Evolutionary conservation across 805 yeast species (phyloP), one percentile per base, ranked within the genome.

Genomic region (Starmerella kuoi): DNA sequence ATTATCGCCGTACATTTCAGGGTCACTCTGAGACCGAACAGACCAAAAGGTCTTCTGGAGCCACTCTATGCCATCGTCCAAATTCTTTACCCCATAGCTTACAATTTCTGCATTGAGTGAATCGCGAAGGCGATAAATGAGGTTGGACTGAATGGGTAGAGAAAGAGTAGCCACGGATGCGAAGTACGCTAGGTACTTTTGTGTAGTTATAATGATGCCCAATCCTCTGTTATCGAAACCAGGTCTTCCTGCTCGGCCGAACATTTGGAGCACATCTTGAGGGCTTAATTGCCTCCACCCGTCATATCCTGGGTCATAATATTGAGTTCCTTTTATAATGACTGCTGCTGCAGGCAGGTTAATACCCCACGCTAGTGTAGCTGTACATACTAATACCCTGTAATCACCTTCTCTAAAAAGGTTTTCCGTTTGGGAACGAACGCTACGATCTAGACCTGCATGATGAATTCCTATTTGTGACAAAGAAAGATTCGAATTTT

Each of bases 311-410:
- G 99, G 96, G 4, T 91, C 80, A 55, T 93, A 91, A 0, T 86
- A 77, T 55, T 84, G 94, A 0, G 98, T 88, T 0, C 97, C 97
- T 55, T 91, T 91, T 25, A 91, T 77, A 47, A 91, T 83, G 17
- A 91, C 99, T 26, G 86, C 94, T 2, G 95, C 95, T 5, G 98
- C 98, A 2, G 99, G 98, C 42, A 91, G 67, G 57, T 91, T 91
- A 15, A 91, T 96, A 72, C 99, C 99, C 98, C 98, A 91, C 0
- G 99, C 99, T 46, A 91, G 71, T 0, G 99, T 91, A 0, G 98
- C 94, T 2, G 99, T 91, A 70, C 96, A 86, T 52, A 94, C 82
- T 17, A 91, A 65, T 0, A 91, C 96, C 48, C 78, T 82, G 49
- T 87, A 76, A 0, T 84, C 79, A 32, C 99, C 97, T 24, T 69